phyloP scores from a whole-genome alignment of 805 yeast genomes.

The Helenozyma rhizophorensis region DNA sequence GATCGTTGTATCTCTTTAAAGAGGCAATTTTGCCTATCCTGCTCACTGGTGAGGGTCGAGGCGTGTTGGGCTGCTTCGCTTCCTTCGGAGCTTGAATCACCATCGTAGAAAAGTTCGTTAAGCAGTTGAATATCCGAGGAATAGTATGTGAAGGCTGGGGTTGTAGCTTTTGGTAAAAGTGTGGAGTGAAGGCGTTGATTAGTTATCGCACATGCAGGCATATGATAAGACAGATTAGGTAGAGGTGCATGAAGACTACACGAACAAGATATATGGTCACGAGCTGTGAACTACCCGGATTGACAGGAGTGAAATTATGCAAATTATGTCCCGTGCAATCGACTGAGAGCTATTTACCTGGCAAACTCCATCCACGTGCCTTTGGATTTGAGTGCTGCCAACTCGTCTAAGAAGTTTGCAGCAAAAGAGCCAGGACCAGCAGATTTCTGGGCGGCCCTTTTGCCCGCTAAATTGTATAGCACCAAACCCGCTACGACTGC shows the following conservation, averaged over 20 bases:
- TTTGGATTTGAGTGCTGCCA: no score
- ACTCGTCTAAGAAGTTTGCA: constrained; percentile 42
- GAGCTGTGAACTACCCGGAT: no score
- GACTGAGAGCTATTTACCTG: no score
- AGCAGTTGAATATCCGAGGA: no score
- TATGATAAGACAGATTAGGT: no score
- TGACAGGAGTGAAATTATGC: no score
- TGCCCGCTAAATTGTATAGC: constrained; percentile 61
- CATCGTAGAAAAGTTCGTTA: no score
- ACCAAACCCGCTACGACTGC: constrained; percentile 54
- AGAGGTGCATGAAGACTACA: no score
- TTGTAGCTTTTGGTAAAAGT: background rate
- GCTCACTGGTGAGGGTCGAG: constrained; percentile 33
- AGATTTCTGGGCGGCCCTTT: constrained; percentile 38
- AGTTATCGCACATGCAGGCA: no score
- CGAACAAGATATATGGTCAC: no score
- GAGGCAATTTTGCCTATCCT: constrained; percentile 35
- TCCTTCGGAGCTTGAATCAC: constrained; percentile 6
- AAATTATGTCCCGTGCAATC: no score
- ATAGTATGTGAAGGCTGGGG: background rate
- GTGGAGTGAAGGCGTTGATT: background rate
- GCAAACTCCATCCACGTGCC: no score
- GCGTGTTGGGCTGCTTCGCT: constrained; percentile 3
- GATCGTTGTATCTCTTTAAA: constrained; percentile 31
- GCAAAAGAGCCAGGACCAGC: constrained; percentile 56